Base-by-base conservation (phyloP, 2,329 filamentous ascomycete species). In the Alternaria conjuncta region DNA sequence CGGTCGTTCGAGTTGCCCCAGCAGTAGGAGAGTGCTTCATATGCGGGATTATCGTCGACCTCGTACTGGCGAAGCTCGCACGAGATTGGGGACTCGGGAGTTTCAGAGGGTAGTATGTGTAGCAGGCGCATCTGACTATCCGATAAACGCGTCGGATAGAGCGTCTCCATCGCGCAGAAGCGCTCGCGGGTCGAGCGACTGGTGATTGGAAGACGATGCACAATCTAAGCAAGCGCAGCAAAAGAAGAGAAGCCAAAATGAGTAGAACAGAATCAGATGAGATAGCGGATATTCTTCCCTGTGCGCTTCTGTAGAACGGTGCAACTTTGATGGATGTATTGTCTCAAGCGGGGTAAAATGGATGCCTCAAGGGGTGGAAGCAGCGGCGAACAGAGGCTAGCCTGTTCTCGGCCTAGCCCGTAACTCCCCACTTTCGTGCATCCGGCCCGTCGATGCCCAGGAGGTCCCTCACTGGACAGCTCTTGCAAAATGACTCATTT, bases 401-500 rank as follows among this genome's bases (percentile, higher is more conserved):
- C 10, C 47, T 18, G 6, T 11, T 25, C 13, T 32, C 10, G 30
- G 47, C 10, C 23, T 44, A 51, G 30, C 11, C 23, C 11, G 28
- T 0, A 9, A 13, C 20, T 12, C 47, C 41, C 60, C 60, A 32
- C 55, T 36, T 28, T 28, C 9, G 23, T 28, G 5, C 4, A 55
- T 15, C 11, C 1, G 11, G 23, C 12, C 18, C 9, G 5, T 20
- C 43, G n/a, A 25, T n/a, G 41, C 23, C 26, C 13, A 3, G n/a
- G 44, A 41, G 10, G 23, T 30, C 62, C 47, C 26, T 57, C 61
- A 55, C 59, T n/a, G n/a, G 21, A 4, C 21, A 44, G 23, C 21
- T 41, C 69, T 69, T 67, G 63, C 66, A 65, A 62, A 60, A 71
- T 75, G 73, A 74, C 60, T 74, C 73, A 75, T 71, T 45, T 62